Conservation (phyloP, 345 rosid species). For the Carallia brachiata region DNA sequence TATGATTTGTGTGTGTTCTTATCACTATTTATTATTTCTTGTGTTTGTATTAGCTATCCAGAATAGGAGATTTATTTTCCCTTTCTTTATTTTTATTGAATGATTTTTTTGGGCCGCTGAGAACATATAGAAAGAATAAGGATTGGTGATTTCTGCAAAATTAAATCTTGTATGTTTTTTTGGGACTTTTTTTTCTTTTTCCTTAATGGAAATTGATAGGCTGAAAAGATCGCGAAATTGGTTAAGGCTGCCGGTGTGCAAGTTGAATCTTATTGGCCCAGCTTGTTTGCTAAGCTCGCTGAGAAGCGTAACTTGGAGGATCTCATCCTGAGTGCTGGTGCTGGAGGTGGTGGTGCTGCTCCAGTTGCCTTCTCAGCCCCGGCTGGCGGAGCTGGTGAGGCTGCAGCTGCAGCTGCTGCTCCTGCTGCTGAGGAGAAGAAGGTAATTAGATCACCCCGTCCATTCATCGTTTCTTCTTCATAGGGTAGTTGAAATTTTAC, state of each 20-base stretch:
- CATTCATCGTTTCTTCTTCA: neutral
- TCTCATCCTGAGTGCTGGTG: conserved; percentile 66
- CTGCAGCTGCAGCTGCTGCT: conserved; percentile 50
- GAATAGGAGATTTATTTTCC: too few relatives aligned
- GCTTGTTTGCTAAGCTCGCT: conserved; percentile 72
- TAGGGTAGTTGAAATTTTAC: neutral
- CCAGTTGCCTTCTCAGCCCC: conserved; percentile 44
- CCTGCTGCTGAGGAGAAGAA: conserved; percentile 74
- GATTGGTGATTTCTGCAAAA: neutral
- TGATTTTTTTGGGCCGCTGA: too few relatives aligned
- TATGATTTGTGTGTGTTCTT: too few relatives aligned
- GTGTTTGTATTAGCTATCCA: too few relatives aligned
- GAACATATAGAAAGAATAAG: too few relatives aligned
- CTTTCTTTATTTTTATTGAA: too few relatives aligned
- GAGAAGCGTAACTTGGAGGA: conserved; percentile 68
- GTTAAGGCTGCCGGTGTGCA: conserved; percentile 58
- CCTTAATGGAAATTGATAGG: conserved; percentile 33
- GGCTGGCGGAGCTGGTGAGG: conserved; percentile 29
- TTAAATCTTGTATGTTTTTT: neutral
- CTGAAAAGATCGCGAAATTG: conserved; percentile 65
- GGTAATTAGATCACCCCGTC: conserved; percentile 28
- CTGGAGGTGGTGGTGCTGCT: conserved; percentile 72
- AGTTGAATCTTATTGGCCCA: conserved; percentile 80
- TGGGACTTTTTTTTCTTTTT: neutral
- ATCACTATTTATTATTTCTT: too few relatives aligned